Base-by-base conservation (phyloP, 768 basidiomycete genomes). In the Ephemerocybe angulata region DNA sequence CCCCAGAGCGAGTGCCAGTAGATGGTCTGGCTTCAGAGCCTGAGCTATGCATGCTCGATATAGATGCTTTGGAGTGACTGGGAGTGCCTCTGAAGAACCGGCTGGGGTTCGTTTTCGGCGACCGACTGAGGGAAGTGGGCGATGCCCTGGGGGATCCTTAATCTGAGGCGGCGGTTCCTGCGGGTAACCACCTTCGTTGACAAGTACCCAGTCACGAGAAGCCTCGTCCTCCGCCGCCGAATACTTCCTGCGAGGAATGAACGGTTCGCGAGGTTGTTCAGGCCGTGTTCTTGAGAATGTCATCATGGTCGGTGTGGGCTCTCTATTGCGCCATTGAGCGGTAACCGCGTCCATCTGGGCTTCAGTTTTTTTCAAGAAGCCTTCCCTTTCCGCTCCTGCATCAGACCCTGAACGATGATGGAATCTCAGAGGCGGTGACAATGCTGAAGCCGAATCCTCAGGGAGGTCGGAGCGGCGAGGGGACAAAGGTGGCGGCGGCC, bases 351-450 rank as follows among this genome's bases (percentile, higher is more conserved):
- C 68, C 69, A 58, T 82, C 78, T n/a, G 72, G 63, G 31, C 48
- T 22, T 50, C 48, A 7, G 28, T 33, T 22, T 8, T 61, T 53
- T 70, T 76, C 42, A 74, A 61, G 15, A 67, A 62, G 40, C 68
- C 67, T 54, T 84, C 82, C 27, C 78, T 72, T 41, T 84, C 80
- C 35, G 70, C 70, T 31, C 72, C 76, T 21, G 78, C 76, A 66
- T 84, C 83, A 2, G 83, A 83, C 25, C 75, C 76, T 13, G 79
- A 70, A 55, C 78, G 74, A 42, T 65, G 61, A 60, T 81, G 81
- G 17, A 62, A 61, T 25, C 65, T 58, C 24, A 67, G 59, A 35
- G 76, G 66, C 13, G 70, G 67, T 1, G 67, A 58, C n/a, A n/a
- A n/a, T n/a, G n/a, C n/a, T 5, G 75, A 58, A 53, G 63, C 63